Evolutionary conservation across 441 rosid genomes (phyloP), one percentile per base, ranked within the genome.

Genomic region (Raphanus hybrid): DNA sequence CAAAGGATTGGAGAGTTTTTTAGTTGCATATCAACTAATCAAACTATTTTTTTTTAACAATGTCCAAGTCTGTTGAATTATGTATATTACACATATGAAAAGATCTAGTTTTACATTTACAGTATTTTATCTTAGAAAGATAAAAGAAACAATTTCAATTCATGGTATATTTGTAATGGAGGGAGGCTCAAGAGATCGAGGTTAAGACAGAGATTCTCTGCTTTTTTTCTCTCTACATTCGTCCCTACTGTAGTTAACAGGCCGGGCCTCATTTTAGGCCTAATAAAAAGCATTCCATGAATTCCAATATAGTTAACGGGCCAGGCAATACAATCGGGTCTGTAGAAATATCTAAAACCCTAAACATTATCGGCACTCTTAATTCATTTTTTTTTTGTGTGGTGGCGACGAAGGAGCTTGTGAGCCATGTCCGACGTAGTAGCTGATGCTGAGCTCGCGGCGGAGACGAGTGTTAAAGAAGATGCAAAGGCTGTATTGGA

Each of bases 341-440:
- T 55, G 34, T 37, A 59, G 14, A 65, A 78, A 48, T 73, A 73
- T 73, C 75, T 63, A 27, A 78, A 78, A 74, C 79, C 82, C 79
- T 74, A 79, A 16, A 59, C 1, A 16, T 11, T 6, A 14, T 43
- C 63, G 55, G 55, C n/a, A 1, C 39, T 35, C 43, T 63, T 67
- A 2, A 50, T 68, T 10, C 64, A 59, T 8, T 29, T 23, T 3
- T 64, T 26, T 11, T 14, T 26, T 11, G 3, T 23, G 26, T 23
- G 26, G 26, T 12, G 32, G 64, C 63, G 64, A 59, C 48, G 73
- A 72, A 65, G 60, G 66, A 73, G 70, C 27, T 60, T 6, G 4
- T 37, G 70, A 34, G 57, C 64, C 4, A 88, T 88, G 92, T 80
- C 88, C 34, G 91, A 85, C 15, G 54, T 76, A 35, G 52, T 72